Conservation (phyloP, 331 rosid genomes). For the Acacia pycnantha region DNA sequence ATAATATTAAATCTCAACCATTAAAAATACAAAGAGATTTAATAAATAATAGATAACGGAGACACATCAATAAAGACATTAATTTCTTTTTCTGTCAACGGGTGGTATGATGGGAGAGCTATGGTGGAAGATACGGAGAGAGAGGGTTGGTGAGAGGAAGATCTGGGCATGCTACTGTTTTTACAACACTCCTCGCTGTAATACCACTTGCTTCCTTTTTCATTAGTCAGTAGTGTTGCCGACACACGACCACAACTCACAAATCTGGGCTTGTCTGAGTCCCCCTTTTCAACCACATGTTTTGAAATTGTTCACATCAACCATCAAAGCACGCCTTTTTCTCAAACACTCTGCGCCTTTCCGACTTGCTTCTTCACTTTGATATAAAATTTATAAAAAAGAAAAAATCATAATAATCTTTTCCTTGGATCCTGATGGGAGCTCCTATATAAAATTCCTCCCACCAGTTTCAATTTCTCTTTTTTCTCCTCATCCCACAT, state of each 20-base stretch:
- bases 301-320: neutral
- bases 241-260: constrained; percentile 3
- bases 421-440: constrained; percentile 2
- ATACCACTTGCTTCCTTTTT: neutral
- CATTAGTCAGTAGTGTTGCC: neutral
- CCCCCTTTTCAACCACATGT: neutral
- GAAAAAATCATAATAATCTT: no score
- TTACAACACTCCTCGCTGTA: constrained; percentile 19
- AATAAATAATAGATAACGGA: no score
- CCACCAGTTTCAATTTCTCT: neutral
- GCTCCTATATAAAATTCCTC: neutral
- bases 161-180: constrained; percentile 22
- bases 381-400: neutral
- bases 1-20: no score
- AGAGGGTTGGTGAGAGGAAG: neutral
- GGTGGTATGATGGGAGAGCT: constrained; percentile 27
- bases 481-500: neutral
- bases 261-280: neutral
- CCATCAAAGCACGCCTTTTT: neutral
- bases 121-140: constrained; percentile 11
- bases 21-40: no score
- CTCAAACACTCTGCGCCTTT: constrained; percentile 4
- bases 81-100: constrained; percentile 17
- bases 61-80: no score
- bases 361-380: neutral